Evolutionary conservation across 2,329 filamentous ascomycete genomes (phyloP).

Genomic region (Penicillium verrucosum): DNA sequence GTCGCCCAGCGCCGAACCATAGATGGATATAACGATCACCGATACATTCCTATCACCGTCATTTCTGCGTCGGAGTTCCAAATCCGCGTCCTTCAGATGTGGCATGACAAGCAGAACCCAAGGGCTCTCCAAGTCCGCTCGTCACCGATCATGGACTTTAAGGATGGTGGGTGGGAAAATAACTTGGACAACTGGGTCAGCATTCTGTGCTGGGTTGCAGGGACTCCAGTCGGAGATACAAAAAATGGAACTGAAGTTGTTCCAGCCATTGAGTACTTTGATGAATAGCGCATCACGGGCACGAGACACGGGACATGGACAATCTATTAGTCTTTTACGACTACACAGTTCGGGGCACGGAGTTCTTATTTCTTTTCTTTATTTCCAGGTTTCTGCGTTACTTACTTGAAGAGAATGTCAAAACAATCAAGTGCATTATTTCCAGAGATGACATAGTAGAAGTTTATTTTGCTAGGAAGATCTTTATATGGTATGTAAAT

Average conservation of each 20-base stretch:
- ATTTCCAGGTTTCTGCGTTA: too few relatives aligned
- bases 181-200: not conserved
- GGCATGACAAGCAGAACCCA: not conserved
- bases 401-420: too few relatives aligned
- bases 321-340: too few relatives aligned
- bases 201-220: not conserved
- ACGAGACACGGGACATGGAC: too few relatives aligned
- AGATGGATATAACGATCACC: not conserved
- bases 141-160: not conserved
- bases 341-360: too few relatives aligned
- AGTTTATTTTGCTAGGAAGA: too few relatives aligned
- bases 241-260: not conserved
- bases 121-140: not conserved
- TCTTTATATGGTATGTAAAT: not conserved
- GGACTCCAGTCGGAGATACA: not conserved
- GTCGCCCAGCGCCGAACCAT: not conserved
- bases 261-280: not conserved
- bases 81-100: not conserved
- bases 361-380: too few relatives aligned
- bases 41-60: not conserved
- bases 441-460: too few relatives aligned
- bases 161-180: not conserved
- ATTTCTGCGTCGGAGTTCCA: not conserved
- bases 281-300: not conserved
- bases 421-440: too few relatives aligned